Evolutionary conservation across 352 stramenopile species (phyloP), one percentile per base, ranked within the genome.

Genomic region (Globisporangium spiculum): DNA sequence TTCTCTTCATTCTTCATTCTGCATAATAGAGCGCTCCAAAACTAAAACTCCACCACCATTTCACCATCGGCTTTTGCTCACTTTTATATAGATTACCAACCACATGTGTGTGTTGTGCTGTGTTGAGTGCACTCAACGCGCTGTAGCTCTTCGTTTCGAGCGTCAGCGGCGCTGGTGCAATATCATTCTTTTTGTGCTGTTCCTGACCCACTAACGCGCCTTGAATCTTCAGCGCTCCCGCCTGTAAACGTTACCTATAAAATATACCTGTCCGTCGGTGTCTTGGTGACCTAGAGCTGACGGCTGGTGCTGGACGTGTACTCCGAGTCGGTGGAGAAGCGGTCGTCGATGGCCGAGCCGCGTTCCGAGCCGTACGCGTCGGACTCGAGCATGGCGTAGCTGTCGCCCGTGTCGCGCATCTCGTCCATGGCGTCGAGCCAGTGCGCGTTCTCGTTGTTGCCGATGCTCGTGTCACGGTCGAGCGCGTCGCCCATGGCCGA

Each of bases 321-420:
- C 62, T 90, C 81, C 59, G 85, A 93, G 59, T 93, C 85, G 38
- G 77, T 89, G 12, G 85, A 93, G 74, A 92, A 91, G 53, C 85
- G 80, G 41, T 66, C 69, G 32, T 79, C 86, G 55, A 93, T 79
- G 55, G 82, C 82, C 50, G 85, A 93, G 56, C 78, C 85, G 8
- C 85, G 81, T 50, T 66, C 68, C 56, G 71, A 78, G 69, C 85
- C 79, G 70, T 84, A 93, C 36, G 83, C 86, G n/a, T 76, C 80
- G 41, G 83, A 86, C 72, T 92, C 83, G 65, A 93, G 75, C 85
- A 93, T 93, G 9, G 83, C 85, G 74, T 93, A 93, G 75, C 80
- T 90, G 77, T 93, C 85, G 68, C 86, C 86, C 0, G 85, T 93
- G 71, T 84, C 85, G n/a, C 85, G 85, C 81, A 91, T 91, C 30